These are phyloP conservation scores for Gomphus bonarii DNA, from an alignment of 1,284 basidiomycete genomes.

Conservation along the genomic window DNA sequence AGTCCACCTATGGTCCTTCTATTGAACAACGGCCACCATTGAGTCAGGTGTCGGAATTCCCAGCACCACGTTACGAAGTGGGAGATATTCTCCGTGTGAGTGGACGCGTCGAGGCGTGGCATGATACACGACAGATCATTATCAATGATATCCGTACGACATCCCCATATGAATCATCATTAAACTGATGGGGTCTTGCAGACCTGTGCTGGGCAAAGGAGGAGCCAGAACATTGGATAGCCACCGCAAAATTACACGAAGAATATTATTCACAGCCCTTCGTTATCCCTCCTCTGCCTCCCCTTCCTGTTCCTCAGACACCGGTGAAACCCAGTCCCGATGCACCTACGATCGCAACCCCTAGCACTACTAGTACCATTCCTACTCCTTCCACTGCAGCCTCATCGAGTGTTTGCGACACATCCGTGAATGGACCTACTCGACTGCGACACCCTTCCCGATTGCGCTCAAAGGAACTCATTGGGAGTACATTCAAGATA, in stretches of 20 bases:
- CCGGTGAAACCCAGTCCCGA: neutral
- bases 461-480: slow-evolving; percentile 52
- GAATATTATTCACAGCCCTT: slow-evolving; percentile 30
- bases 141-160: slow-evolving; percentile 28
- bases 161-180: neutral
- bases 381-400: slow-evolving; percentile 13
- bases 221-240: slow-evolving; percentile 48
- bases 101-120: slow-evolving; percentile 35
- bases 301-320: slow-evolving; percentile 3
- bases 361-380: slow-evolving; percentile 14
- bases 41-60: slow-evolving; percentile 17
- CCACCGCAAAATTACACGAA: slow-evolving; percentile 41
- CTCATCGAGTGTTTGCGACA: slow-evolving; percentile 14
- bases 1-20: neutral
- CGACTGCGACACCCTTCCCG: slow-evolving; percentile 56
- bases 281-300: slow-evolving; percentile 26
- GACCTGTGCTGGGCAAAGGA: slow-evolving; percentile 45
- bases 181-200: slow-evolving; percentile 16
- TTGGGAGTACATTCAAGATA: slow-evolving; percentile 54
- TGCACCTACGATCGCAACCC: slow-evolving; percentile 1
- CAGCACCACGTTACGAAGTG: slow-evolving; percentile 31
- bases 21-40: neutral
- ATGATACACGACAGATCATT: slow-evolving; percentile 36
- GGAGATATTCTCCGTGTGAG: slow-evolving; percentile 38
- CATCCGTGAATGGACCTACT: slow-evolving; percentile 14